Base-by-base conservation (phyloP, 495 filamentous ascomycete genomes). In the Endocarpon pusillum region DNA sequence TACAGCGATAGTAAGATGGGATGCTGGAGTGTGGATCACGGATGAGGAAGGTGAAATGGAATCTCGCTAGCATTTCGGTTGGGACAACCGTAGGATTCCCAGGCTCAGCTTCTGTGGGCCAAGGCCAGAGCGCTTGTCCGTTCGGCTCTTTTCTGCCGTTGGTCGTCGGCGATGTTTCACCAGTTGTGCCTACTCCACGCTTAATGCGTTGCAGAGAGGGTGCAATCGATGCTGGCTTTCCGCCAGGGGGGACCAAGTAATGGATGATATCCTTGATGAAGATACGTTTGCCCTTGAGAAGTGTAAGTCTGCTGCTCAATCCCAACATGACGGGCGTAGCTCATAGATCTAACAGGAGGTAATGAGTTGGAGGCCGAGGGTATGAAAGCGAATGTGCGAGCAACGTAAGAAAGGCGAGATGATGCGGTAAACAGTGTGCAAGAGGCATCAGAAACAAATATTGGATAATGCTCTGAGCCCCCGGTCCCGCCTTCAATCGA, bases 241-340 rank as follows among this genome's bases (percentile, higher is more conserved):
- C 58, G 40, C 74, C 50, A 2, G 83, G 85, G 3, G 87, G 83
- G 36, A 87, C 57, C 27, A 93, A 59, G 51, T 94, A 94, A 52
- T 94, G 73, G 23, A 78, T 69, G 48, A 97, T 97, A 53, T 96
- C 89, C 53, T 97, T 97, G 69, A 97, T 89, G 63, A 96, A 92
- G 44, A 93, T 54, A 37, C 89, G 78, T 58, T 93, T 94, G 43
- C 57, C 52, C 53, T 57, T 49, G n/a, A n/a, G n/a, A n/a, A n/a
- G n/a, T n/a, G n/a, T n/a, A n/a, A n/a, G n/a, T n/a, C n/a, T n/a
- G n/a, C n/a, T n/a, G n/a, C n/a, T n/a, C n/a, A n/a, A n/a, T n/a
- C n/a, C n/a, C n/a, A n/a, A n/a, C n/a, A n/a, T n/a, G n/a, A n/a
- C n/a, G n/a, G n/a, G n/a, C n/a, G n/a, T n/a, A n/a, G n/a, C n/a